Base-by-base conservation (phyloP, 2,329 filamentous ascomycete species). In the Penicillium sp. region DNA sequence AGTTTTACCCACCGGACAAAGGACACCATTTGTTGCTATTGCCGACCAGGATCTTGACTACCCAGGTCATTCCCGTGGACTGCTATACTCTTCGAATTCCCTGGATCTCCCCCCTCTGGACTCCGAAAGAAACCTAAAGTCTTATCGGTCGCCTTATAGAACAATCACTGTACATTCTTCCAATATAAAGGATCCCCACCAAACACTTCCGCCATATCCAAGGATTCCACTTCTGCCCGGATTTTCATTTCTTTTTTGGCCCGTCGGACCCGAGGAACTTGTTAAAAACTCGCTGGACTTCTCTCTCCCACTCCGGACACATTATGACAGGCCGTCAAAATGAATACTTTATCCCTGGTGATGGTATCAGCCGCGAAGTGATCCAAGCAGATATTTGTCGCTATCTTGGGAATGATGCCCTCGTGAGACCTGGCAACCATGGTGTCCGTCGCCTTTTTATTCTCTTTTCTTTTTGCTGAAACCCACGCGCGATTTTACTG, bases 381-480 rank as follows among this genome's bases (percentile, higher is more conserved):
- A 88, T 90, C 68, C 87, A 86, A 49, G 83, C 84, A 62, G 86
- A 90, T 64, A 87, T 90, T 53, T 89, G 86, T 72, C 84, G 85
- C 62, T 90, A 88, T 64, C 77, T 90, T 54, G 86, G 86, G 59
- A 87, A 87, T 65, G 86, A 90, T 73, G 86, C 86, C 54, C 77
- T 87, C 58, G 85, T 87, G 61, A 82, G 83, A 60, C 85, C 84
- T 44, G 83, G 83, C 58, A 80, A 78, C 56, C 84, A 86, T 67
- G 80, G 86, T 77, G 84, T 87, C 77, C 56, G 74, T 63, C 55
- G 19, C 54, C 51, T 57, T 54, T 35, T 32, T 30, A 33, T 41
- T 37, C 21, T 33, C 47, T 30, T 33, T 31, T 36, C 33, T 39
- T 34, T 45, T 30, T 31, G 28, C 32, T 36, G 41, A 39, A 45